phyloP scores from a whole-genome alignment of 164 flowering plant species.

The Paratinospora sagittata region DNA sequence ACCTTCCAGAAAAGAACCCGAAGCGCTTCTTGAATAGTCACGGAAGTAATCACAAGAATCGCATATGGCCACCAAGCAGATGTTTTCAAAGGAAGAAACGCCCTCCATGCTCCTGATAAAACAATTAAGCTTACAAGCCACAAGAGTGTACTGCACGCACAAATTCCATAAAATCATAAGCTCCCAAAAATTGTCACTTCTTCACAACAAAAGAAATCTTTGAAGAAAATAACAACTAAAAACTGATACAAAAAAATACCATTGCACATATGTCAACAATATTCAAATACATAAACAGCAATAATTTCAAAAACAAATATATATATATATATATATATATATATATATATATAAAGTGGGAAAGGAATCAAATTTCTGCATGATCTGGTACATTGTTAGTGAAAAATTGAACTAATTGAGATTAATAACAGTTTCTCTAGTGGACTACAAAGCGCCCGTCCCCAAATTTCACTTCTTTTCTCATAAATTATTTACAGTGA shows the following conservation, averaged over 20 bases:
- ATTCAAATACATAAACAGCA: not conserved
- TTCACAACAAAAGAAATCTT: not conserved
- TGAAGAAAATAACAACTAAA: not conserved
- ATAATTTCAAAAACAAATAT: no score
- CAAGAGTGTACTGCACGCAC: slow-evolving; percentile 55
- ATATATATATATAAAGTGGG: no score
- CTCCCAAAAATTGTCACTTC: not conserved
- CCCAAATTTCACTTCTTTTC: not conserved
- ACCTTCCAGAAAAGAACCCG: slow-evolving; percentile 77
- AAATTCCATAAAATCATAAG: slow-evolving; percentile 11
- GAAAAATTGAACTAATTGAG: not conserved
- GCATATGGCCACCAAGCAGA: slow-evolving; percentile 68
- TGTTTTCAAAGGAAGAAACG: slow-evolving; percentile 77
- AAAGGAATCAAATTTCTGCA: no score
- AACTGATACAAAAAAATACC: not conserved
- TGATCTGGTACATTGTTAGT: not conserved
- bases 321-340: no score
- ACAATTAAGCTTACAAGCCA: slow-evolving; percentile 85
- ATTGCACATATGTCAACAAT: not conserved
- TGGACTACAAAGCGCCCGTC: not conserved
- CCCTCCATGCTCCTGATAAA: slow-evolving; percentile 78
- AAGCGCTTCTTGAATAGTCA: slow-evolving; percentile 78
- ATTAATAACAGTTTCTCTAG: not conserved
- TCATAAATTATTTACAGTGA: not conserved
- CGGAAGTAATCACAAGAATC: slow-evolving; percentile 60